phyloP scores from a whole-genome alignment of 108 stramenopile species.

The Skeletonema marinoi region DNA sequence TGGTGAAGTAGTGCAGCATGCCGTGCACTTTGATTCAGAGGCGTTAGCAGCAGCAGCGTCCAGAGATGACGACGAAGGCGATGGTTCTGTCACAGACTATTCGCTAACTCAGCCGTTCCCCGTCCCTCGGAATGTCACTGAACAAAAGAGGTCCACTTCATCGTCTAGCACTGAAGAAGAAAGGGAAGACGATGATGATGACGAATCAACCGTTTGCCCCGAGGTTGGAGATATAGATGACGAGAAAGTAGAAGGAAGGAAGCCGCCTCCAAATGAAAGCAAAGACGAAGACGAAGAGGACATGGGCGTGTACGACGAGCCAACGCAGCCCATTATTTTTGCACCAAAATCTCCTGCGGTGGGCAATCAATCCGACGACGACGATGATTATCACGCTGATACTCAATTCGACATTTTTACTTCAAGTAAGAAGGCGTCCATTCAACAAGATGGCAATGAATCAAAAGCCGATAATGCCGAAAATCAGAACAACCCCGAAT shows the following conservation, averaged over 20 bases:
- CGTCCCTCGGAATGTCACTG: neutral
- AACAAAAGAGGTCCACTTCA: neutral
- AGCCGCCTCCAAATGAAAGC: neutral
- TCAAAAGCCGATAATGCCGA: neutral
- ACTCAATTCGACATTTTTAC: slow-evolving; percentile 9
- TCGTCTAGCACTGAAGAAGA: slow-evolving; percentile 4
- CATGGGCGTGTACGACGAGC: neutral
- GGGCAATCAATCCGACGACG: neutral
- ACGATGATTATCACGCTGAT: slow-evolving; percentile 22
- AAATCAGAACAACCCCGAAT: neutral
- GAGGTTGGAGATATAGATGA: neutral
- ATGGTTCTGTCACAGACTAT: slow-evolving; percentile 5
- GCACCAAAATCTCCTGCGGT: neutral
- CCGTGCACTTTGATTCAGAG: slow-evolving; percentile 2
- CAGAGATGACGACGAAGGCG: slow-evolving; percentile 2
- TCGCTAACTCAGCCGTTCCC: slow-evolving; percentile 13
- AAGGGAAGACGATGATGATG: neutral
- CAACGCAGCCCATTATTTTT: neutral
- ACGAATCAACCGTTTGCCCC: slow-evolving; percentile 3
- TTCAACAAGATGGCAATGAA: neutral
- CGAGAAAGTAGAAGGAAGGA: neutral
- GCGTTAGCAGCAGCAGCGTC: neutral
- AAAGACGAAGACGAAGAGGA: neutral
- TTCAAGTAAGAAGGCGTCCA: neutral
- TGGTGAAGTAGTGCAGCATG: neutral